Percentiles rank a stretch among this genome's conserved stretches.
phyloP scores from a whole-genome alignment of 257 asterid species.

The Solanum clarkiae region DNA sequence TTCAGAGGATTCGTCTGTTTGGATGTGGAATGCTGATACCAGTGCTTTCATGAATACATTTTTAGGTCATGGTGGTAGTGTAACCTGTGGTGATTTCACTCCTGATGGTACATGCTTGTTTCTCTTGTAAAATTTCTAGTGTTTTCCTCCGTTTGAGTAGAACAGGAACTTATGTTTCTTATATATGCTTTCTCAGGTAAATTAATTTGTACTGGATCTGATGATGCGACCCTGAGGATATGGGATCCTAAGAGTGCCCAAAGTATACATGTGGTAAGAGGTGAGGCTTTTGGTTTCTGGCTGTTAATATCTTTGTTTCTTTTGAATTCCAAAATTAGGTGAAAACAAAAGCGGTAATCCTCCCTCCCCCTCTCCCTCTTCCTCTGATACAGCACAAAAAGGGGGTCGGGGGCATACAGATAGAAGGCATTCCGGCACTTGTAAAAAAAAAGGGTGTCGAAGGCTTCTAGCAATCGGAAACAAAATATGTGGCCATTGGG shows the following conservation, averaged over 20 bases:
- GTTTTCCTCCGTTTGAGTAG: background rate
- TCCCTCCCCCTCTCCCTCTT: background rate
- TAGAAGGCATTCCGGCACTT: background rate
- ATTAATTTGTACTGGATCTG: constrained; percentile 75
- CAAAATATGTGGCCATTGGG: background rate
- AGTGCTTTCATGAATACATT: constrained; percentile 43
- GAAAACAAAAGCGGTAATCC: background rate
- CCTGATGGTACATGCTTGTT: constrained; percentile 63
- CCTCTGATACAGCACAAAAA: background rate
- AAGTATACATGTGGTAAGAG: constrained; percentile 59
- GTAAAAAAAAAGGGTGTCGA: background rate
- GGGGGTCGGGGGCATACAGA: background rate
- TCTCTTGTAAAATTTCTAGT: background rate
- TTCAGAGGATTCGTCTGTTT: constrained; percentile 72
- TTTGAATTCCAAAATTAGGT: background rate
- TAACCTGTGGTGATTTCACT: constrained; percentile 86
- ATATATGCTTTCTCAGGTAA: constrained; percentile 33
- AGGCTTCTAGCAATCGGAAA: background rate
- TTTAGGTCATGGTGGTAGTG: constrained; percentile 60
- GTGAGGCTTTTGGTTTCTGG: constrained; percentile 18
- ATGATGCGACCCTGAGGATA: constrained; percentile 83
- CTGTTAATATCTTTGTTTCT: background rate
- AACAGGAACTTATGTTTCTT: background rate
- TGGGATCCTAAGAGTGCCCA: constrained; percentile 71
- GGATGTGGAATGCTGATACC: constrained; percentile 95